Evolutionary conservation across 2,329 filamentous ascomycete species (phyloP).

Genomic region (Torrubiellomyces zombiae): DNA sequence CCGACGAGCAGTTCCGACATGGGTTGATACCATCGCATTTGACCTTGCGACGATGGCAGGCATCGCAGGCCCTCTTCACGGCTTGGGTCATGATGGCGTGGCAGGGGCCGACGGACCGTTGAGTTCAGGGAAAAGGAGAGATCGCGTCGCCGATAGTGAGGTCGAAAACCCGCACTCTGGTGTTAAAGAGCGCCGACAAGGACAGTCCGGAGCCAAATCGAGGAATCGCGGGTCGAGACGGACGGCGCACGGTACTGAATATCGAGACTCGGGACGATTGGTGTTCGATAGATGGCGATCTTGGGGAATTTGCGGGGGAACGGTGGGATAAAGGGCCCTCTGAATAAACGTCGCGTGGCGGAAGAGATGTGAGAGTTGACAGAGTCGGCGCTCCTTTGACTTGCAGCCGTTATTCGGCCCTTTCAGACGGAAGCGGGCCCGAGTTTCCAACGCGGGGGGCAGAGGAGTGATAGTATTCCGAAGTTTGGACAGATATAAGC

Average conservation of each 20-base stretch:
- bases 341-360: constrained; percentile 5
- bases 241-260: no score
- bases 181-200: no score
- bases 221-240: no score
- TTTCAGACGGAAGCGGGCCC: constrained; percentile 17
- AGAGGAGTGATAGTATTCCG: no score
- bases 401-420: constrained; percentile 21
- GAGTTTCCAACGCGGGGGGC: constrained; percentile 18
- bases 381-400: constrained; percentile 9
- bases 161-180: no score
- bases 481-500: no score
- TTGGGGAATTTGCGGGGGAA: constrained; percentile 14
- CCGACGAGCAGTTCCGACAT: constrained; percentile 53
- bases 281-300: no score
- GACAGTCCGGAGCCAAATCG: no score
- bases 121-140: no score
- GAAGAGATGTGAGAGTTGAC: constrained; percentile 7
- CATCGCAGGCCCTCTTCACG: constrained; percentile 51
- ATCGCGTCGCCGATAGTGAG: no score
- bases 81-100: constrained; percentile 30
- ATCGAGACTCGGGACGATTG: no score
- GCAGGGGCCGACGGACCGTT: no score
- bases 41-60: constrained; percentile 58
- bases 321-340: constrained; percentile 1
- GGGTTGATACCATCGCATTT: constrained; percentile 57